A percentile compares a stretch with the other conserved stretches of the same genome.
These are phyloP conservation scores for Bipolaris zeicola DNA, from an alignment of 2,329 filamentous ascomycete species.

Conservation along the genomic window DNA sequence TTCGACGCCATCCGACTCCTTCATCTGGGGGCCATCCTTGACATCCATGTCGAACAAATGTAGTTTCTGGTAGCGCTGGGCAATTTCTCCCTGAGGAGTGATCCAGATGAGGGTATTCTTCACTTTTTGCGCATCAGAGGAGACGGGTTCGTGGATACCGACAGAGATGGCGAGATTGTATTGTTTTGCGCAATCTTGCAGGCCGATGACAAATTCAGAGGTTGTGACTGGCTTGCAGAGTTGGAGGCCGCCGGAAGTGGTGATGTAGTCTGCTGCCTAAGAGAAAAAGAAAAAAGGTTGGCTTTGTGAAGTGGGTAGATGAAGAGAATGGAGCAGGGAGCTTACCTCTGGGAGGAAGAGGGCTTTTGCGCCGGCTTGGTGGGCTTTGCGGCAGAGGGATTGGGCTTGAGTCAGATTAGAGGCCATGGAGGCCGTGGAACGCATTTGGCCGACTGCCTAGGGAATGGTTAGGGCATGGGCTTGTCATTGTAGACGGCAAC, in stretches of 20 bases:
- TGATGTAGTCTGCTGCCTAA: slow-evolving; percentile 88
- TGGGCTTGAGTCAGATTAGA: slow-evolving; percentile 83
- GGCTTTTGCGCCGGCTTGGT: slow-evolving; percentile 76
- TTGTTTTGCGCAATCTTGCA: slow-evolving; percentile 69
- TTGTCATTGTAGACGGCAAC: background rate
- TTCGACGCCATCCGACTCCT: slow-evolving; percentile 71
- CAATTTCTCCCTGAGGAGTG: slow-evolving; percentile 62
- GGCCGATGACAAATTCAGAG: slow-evolving; percentile 76
- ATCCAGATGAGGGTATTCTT: slow-evolving; percentile 73
- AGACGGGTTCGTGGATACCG: slow-evolving; percentile 70
- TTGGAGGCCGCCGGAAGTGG: slow-evolving; percentile 67
- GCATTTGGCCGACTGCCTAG: slow-evolving; percentile 87
- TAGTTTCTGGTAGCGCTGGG: slow-evolving; percentile 79
- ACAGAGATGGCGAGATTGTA: slow-evolving; percentile 77
- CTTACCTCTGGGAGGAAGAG: slow-evolving; percentile 76
- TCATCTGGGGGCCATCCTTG: slow-evolving; percentile 61
- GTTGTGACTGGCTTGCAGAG: slow-evolving; percentile 70
- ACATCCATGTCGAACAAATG: slow-evolving; percentile 83
- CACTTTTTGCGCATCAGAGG: slow-evolving; percentile 56
- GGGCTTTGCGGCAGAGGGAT: slow-evolving; percentile 72
- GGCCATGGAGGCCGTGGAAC: slow-evolving; percentile 77
- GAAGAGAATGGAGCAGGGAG: background rate
- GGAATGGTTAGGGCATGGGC: background rate
- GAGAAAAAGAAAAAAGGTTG: slow-evolving; percentile 76
- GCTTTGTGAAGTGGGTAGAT: background rate